Conservation (phyloP, 1,284 basidiomycete species). For the Puccinia hordei region DNA sequence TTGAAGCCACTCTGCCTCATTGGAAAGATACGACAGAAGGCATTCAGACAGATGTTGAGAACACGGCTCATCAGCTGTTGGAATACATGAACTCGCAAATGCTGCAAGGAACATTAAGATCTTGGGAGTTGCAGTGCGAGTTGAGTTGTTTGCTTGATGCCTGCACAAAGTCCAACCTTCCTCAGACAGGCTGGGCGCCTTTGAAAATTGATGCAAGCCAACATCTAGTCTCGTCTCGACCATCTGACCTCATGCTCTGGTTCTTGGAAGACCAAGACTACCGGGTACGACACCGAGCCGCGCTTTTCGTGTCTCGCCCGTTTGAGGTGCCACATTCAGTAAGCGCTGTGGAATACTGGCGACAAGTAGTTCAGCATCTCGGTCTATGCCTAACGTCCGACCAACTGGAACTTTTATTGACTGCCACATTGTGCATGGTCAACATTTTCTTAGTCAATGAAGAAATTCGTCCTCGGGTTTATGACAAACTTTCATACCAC, state of each 20-base stretch:
- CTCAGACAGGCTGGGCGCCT: constrained; percentile 21
- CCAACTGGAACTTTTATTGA: constrained; percentile 72
- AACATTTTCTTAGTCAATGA: constrained; percentile 83
- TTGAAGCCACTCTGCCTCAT: constrained; percentile 20
- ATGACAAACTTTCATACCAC: constrained; percentile 82
- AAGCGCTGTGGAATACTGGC: constrained; percentile 34
- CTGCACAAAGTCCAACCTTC: constrained; percentile 7
- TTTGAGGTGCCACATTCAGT: constrained; percentile 29
- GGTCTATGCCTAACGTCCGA: neutral
- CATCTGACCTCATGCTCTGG: constrained; percentile 31
- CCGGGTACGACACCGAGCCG: constrained; percentile 35
- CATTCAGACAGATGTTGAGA: constrained; percentile 2
- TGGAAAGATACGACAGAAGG: constrained; percentile 15
- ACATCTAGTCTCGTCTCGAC: constrained; percentile 14
- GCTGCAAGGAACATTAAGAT: constrained; percentile 18
- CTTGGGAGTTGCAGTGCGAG: constrained; percentile 36
- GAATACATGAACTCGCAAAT: constrained; percentile 32
- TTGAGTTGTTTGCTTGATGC: constrained; percentile 36
- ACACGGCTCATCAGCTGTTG: constrained; percentile 28
- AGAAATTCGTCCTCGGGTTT: constrained; percentile 76
- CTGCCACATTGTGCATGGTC: constrained; percentile 73
- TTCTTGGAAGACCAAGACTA: constrained; percentile 47
- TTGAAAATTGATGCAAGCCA: neutral
- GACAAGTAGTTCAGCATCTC: constrained; percentile 25
- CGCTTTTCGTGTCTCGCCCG: constrained; percentile 31